Base-by-base conservation (phyloP, 1,284 basidiomycete species). In the Ceratobasidium sp. region DNA sequence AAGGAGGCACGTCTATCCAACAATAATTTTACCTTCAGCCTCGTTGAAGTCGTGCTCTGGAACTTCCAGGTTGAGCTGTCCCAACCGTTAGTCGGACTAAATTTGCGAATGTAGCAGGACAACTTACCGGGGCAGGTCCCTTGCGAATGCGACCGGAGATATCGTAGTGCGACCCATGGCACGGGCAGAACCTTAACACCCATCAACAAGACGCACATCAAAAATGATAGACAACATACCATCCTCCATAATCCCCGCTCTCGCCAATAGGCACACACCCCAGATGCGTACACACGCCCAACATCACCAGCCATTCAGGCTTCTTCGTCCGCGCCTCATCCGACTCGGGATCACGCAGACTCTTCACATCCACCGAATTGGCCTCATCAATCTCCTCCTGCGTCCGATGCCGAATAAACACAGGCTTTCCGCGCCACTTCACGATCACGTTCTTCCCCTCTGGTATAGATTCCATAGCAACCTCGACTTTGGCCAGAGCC, bases 391-490 rank as follows among this genome's bases (percentile, higher is more conserved):
- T 96, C 88, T 99, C 98, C 76, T 89, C 89, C 77, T 89, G 84
- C 33, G 98, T 99, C 82, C 98, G 92, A 88, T 99, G 97, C 81
- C 98, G 92, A 84, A 99, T 95, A 88, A 99, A 99, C 77, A 99
- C 97, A 80, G 98, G 98, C 90, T 99, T 99, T 84, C 97, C 98
- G 84, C 97, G 94, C 98, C 98, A 99, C 87, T 98, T 98, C 88
- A 98, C 95, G 85, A 98, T 92, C 81, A 95, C 94, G 84, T 96
- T 96, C 91, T 97, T 97, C 86, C 98, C 98, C 89, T 98, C 95
- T 47, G 98, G 97, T 82, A 99, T 99, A 79, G 87, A 88, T 77
- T 87, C 87, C 82, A 99, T 91, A 77, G 97, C 96, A 79, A 99
- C 91, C 86, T 99, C 98, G 79, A 99, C 95, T 88, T 99, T 99